Percentiles rank a stretch among this genome's conserved stretches.
These are phyloP conservation scores for Eimeria zaria DNA, from an alignment of 169 alveolate genomes.

Conservation along the genomic window DNA sequence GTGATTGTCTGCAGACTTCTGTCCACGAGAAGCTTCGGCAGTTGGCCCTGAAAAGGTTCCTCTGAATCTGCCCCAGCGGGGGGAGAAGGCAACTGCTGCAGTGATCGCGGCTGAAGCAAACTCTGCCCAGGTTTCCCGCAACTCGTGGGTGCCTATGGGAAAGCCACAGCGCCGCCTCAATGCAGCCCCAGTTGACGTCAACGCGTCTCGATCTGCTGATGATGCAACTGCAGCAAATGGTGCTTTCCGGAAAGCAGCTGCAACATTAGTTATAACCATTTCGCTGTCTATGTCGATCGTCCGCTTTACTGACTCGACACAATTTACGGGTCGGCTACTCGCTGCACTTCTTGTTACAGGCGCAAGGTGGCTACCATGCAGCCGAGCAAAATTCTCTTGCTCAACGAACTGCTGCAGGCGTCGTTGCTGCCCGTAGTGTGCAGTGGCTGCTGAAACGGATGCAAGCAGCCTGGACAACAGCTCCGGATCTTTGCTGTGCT, in stretches of 20 bases:
- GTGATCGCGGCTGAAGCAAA: constrained; percentile 9
- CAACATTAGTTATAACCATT: background rate
- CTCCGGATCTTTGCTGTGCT: constrained; percentile 20
- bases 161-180: background rate
- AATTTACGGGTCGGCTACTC: background rate
- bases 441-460: constrained; percentile 28
- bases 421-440: constrained; percentile 17
- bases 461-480: constrained; percentile 37
- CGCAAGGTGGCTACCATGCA: background rate
- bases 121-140: constrained; percentile 27
- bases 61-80: background rate
- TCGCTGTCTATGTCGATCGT: background rate
- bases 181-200: background rate
- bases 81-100: constrained; percentile 26
- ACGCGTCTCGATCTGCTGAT: background rate
- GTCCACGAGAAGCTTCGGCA: background rate
- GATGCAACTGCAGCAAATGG: background rate
- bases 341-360: background rate
- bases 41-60: background rate
- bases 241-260: background rate
- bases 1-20: background rate
- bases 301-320: background rate
- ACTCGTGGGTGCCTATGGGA: constrained; percentile 33
- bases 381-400: background rate
- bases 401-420: background rate